A percentile compares a stretch with the other conserved stretches of the same genome.
Evolutionary conservation across 768 basidiomycete species (phyloP).

Genomic region (Galerina marginata): DNA sequence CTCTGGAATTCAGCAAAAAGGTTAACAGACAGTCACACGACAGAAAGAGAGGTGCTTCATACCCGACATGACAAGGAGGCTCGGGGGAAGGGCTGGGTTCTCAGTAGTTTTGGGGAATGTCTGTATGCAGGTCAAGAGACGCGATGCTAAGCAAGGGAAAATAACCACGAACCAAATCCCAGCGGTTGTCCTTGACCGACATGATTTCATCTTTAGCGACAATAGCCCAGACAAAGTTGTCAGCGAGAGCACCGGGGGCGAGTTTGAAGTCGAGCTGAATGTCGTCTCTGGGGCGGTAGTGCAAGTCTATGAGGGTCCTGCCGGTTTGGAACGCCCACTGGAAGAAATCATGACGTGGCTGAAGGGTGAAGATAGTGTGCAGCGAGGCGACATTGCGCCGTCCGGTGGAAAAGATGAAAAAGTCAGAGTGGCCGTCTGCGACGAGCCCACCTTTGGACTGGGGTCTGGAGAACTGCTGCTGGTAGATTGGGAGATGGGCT

Average conservation of each 20-base stretch:
- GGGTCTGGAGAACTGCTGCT: slow-evolving; percentile 79
- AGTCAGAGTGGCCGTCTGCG: slow-evolving; percentile 77
- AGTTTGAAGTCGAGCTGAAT: slow-evolving; percentile 84
- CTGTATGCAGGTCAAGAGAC: slow-evolving; percentile 40
- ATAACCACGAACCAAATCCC: slow-evolving; percentile 79
- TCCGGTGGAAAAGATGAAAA: slow-evolving; percentile 88
- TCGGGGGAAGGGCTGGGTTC: slow-evolving; percentile 59
- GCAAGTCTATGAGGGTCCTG: slow-evolving; percentile 75
- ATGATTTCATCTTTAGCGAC: slow-evolving; percentile 81
- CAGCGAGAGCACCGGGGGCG: slow-evolving; percentile 48
- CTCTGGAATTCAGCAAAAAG: slow-evolving; percentile 48
- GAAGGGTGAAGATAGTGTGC: slow-evolving; percentile 78
- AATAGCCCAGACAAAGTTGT: slow-evolving; percentile 83
- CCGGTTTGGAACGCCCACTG: slow-evolving; percentile 66
- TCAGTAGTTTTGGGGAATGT: slow-evolving; percentile 85
- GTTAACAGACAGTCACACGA: slow-evolving; percentile 1
- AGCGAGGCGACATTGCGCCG: slow-evolving; percentile 76
- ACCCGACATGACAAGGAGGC: slow-evolving; percentile 81
- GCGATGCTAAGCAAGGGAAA: neutral
- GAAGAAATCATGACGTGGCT: slow-evolving; percentile 84
- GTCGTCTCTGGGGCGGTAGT: slow-evolving; percentile 71
- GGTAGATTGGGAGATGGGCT: slow-evolving; percentile 61
- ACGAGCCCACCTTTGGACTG: slow-evolving; percentile 54
- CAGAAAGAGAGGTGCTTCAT: slow-evolving; percentile 6
- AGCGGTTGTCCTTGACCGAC: slow-evolving; percentile 71